Base-by-base conservation (phyloP, 2,329 filamentous ascomycete species). In the Exserohilum rostratum region DNA sequence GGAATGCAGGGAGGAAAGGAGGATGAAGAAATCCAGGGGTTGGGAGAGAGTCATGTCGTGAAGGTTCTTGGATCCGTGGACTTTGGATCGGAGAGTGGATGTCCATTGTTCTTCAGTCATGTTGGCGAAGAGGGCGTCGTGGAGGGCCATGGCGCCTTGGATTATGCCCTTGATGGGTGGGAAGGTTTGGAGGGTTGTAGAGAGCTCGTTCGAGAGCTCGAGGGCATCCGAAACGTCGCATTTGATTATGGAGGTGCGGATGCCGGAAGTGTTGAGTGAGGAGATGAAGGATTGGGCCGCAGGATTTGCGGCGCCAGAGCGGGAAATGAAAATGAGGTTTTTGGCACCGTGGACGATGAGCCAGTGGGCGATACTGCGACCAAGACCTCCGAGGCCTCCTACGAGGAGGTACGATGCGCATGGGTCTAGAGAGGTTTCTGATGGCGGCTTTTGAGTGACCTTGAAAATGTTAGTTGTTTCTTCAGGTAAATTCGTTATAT, bases 31-130 rank as follows among this genome's bases (percentile, higher is more conserved):
- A 13, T 66, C 61, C 1, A 62, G 38, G 1, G 57, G 43, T n/a
- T 58, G 55, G 27, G 44, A 22, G 1, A 37, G 5, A 0, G 43
- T 46, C 1, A 27, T 22, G 13, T 61, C 50, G 31, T 68, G 64
- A 0, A 77, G 55, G 18, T 71, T 69, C 45, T 67, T 64, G 0
- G 71, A 68, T 1, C 75, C 76, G 10, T 60, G 50, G 12, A 78
- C 58, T 52, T 79, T 78, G 11, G 65, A 59, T 0, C 37, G 42
- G 7, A 60, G 46, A 10, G 51, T 37, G 0, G 49, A 17, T 0
- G 27, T 40, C 63, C 63, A 68, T n/a, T 61, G 42, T 9, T 46
- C 17, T 3, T 35, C 27, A 0, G 50, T 57, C 62, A 65, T 66
- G 31, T 53, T 58, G 5, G 38, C 37, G 39, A 67, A 61, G 0